Evolutionary conservation across 768 basidiomycete species (phyloP).

Genomic region (Dioszegia hungarica): DNA sequence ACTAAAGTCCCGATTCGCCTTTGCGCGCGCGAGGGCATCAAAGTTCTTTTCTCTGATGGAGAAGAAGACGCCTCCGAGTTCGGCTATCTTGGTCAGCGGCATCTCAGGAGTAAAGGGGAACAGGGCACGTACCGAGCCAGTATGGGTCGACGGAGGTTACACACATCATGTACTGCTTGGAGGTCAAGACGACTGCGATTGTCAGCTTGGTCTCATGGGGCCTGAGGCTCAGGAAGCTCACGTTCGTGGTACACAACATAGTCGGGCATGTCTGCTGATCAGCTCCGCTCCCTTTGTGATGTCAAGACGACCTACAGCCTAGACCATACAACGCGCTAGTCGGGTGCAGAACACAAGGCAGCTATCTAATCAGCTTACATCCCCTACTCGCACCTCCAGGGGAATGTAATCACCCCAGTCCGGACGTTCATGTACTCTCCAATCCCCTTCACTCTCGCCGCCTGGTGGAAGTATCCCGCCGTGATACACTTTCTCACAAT

Average conservation of each 20-base stretch:
- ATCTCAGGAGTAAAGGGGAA: not conserved
- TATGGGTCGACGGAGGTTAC: conserved; percentile 97
- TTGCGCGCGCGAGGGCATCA: conserved; percentile 65
- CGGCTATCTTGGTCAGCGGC: conserved; percentile 56
- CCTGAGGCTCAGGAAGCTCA: conserved; percentile 17
- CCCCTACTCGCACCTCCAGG: not conserved
- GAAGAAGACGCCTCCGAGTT: conserved; percentile 93
- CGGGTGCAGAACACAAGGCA: conserved; percentile 93
- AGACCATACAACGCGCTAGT: conserved; percentile 94
- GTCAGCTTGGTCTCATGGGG: conserved; percentile 14
- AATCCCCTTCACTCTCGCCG: conserved; percentile 95
- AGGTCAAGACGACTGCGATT: conserved; percentile 68
- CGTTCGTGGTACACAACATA: conserved; percentile 94
- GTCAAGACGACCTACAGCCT: conserved; percentile 63
- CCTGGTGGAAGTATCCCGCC: conserved; percentile 98
- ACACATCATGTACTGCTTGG: conserved; percentile 94
- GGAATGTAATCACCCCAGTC: conserved; percentile 56
- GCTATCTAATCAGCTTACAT: conserved; percentile 17
- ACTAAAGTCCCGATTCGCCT: conserved; percentile 84
- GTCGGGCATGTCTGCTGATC: conserved; percentile 73
- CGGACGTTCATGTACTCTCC: conserved; percentile 98
- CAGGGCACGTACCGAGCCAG: conserved; percentile 73
- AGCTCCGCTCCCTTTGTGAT: conserved; percentile 10
- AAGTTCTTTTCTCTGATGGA: conserved; percentile 98
- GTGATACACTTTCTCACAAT: conserved; percentile 88